Percentiles rank a stretch among this genome's conserved stretches.
Conservation (phyloP, 177 flowering plant genomes). For the Vitis hybrid region DNA sequence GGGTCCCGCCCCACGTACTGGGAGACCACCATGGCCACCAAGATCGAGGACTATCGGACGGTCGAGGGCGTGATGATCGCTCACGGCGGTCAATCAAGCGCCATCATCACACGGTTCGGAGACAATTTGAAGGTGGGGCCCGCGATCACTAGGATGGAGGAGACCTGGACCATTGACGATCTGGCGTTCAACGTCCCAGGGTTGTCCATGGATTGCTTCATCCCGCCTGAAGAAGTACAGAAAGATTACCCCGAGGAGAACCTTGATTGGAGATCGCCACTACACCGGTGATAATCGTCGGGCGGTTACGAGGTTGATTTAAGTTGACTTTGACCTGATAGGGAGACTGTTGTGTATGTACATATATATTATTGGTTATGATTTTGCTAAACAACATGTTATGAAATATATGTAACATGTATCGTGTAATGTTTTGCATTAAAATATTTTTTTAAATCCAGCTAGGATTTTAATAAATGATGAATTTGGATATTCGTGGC, state of each 20-base stretch:
- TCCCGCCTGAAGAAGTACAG: constrained; percentile 67
- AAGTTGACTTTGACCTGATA: no score
- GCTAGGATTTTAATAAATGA: no score
- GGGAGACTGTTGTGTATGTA: no score
- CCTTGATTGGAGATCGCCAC: constrained; percentile 34
- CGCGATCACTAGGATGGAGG: constrained; percentile 62
- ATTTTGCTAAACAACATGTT: no score
- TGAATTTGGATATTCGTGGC: no score
- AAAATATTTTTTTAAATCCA: no score
- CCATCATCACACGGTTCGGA: constrained; percentile 63
- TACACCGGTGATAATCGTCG: background rate
- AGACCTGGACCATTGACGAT: constrained; percentile 73
- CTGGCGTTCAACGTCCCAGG: constrained; percentile 74
- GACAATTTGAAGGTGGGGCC: constrained; percentile 58
- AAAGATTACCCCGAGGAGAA: constrained; percentile 23
- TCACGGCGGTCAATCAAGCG: constrained; percentile 65
- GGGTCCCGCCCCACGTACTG: constrained; percentile 70
- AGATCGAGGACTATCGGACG: constrained; percentile 58
- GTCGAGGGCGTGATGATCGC: constrained; percentile 78
- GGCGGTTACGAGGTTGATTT: no score
- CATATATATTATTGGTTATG: no score
- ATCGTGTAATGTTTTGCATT: no score
- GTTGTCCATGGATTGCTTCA: constrained; percentile 67
- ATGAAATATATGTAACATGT: no score
- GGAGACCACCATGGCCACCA: constrained; percentile 78